These are phyloP conservation scores for Thielaviopsis punctulata DNA, from an alignment of 2,329 filamentous ascomycete species.

Conservation along the genomic window DNA sequence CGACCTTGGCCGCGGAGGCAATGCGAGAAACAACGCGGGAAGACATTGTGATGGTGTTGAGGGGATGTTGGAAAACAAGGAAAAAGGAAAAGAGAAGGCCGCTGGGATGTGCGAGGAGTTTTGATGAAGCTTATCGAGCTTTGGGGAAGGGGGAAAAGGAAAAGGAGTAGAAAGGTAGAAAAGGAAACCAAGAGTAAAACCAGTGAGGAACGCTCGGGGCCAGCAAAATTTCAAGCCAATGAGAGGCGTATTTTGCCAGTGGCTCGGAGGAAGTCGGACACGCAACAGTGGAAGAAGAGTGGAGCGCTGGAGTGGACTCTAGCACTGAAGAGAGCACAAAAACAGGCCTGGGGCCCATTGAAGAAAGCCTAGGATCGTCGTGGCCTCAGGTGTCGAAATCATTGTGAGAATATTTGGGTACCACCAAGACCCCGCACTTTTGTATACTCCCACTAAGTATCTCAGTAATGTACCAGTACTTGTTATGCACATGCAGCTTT, in stretches of 20 bases:
- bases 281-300: slow-evolving; percentile 12
- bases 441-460: slow-evolving; percentile 6
- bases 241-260: slow-evolving; percentile 10
- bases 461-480: slow-evolving; percentile 9
- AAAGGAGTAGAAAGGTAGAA: slow-evolving; percentile 13
- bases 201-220: slow-evolving; percentile 13
- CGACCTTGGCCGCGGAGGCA: slow-evolving; percentile 13
- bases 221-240: slow-evolving; percentile 13
- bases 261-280: slow-evolving; percentile 13
- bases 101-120: slow-evolving; percentile 13
- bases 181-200: slow-evolving; percentile 11
- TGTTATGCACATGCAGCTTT: too few species aligned
- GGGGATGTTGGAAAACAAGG: slow-evolving; percentile 12
- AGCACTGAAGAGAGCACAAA: slow-evolving; percentile 6
- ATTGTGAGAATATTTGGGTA: slow-evolving; percentile 9
- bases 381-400: slow-evolving; percentile 12
- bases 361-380: slow-evolving; percentile 5
- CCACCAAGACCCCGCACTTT: slow-evolving; percentile 11
- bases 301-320: slow-evolving; percentile 9
- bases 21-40: slow-evolving; percentile 13
- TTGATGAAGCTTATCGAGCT: slow-evolving; percentile 13
- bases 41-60: slow-evolving; percentile 13
- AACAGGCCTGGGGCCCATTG: slow-evolving; percentile 4
- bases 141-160: slow-evolving; percentile 13
- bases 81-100: slow-evolving; percentile 13